Base-by-base conservation (phyloP, 1,284 basidiomycete species). In the Leccinum pachyderme region DNA sequence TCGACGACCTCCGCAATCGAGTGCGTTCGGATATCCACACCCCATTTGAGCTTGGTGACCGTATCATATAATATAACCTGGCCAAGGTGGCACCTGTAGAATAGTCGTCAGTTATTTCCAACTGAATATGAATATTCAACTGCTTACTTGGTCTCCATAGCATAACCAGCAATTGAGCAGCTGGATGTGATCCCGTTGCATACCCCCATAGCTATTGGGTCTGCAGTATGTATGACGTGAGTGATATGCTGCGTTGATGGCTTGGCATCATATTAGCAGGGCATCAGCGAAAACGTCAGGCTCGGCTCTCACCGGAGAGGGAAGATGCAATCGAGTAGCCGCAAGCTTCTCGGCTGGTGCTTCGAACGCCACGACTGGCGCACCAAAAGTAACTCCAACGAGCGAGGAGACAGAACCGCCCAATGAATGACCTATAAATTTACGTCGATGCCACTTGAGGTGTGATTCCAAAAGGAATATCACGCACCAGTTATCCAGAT, bases 1-100 rank as follows among this genome's bases (percentile, higher is more conserved):
- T 87, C 82, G 59, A 96, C 84, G 45, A 96, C 74, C 47, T 86
- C 79, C 47, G 79, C 80, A 64, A 98, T 95, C 6, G 82, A 75
- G 67, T 97, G 95, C 35, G 82, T 87, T 47, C 86, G 77, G n/a
- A 93, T 70, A 61, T 90, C 86, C 33, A 89, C 87, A 13, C 77
- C 73, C 96, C 96, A 98, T 4, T 86, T 85, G 35, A 91, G 79
- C 66, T 87, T 83, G 8, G 81, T 82, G 28, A 96, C 89, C 0
- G 95, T 94, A 68, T 98, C 95, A 69, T 94, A 98, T 11, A 91
- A 75, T 55, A 94, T 87, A 11, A 85, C 86, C 73, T 89, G 83
- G 43, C 95, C 95, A 0, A 90, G 77, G 65, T 94, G 93, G 65
- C 93, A 93, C 32, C 78, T 80, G 41, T n/a, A 15, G 64, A 58